A percentile compares a stretch with the other conserved stretches of the same genome.
These are phyloP conservation scores for Lablab purpureus DNA, from an alignment of 306 rosid genomes.

Conservation along the genomic window DNA sequence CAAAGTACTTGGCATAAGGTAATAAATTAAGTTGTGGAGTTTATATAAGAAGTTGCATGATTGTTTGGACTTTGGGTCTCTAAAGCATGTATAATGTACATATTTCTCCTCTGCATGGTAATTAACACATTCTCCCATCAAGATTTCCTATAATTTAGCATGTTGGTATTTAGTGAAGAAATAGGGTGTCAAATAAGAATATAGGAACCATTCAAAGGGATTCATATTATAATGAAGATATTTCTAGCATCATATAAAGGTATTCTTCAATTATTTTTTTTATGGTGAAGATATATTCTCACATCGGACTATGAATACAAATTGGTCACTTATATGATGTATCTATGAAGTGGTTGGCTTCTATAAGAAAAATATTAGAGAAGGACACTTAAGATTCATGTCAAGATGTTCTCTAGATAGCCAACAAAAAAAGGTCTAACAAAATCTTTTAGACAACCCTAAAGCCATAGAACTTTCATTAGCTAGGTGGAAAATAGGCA, in stretches of 20 bases:
- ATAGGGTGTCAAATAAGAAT: background rate
- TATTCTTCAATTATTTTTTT: background rate
- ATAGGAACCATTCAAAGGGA: background rate
- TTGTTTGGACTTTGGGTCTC: background rate
- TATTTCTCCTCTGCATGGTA: too few relatives aligned
- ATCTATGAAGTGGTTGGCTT: background rate
- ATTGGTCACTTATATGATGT: background rate
- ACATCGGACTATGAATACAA: background rate
- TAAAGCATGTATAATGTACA: background rate
- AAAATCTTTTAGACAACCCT: slow-evolving; percentile 9
- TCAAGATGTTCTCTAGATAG: background rate
- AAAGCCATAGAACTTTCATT: background rate
- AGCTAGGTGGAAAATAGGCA: slow-evolving; percentile 8
- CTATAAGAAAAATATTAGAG: background rate
- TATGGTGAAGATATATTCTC: background rate
- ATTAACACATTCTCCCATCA: background rate
- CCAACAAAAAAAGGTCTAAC: background rate
- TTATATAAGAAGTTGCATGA: too few relatives aligned
- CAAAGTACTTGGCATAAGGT: too few relatives aligned
- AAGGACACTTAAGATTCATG: background rate
- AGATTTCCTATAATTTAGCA: background rate
- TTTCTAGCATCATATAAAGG: background rate
- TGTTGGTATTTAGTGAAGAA: background rate
- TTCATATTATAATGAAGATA: too few relatives aligned
- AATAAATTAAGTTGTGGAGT: background rate